Conservation (phyloP, 2,329 filamentous ascomycete genomes). For the Ceratocystis albifundus region DNA sequence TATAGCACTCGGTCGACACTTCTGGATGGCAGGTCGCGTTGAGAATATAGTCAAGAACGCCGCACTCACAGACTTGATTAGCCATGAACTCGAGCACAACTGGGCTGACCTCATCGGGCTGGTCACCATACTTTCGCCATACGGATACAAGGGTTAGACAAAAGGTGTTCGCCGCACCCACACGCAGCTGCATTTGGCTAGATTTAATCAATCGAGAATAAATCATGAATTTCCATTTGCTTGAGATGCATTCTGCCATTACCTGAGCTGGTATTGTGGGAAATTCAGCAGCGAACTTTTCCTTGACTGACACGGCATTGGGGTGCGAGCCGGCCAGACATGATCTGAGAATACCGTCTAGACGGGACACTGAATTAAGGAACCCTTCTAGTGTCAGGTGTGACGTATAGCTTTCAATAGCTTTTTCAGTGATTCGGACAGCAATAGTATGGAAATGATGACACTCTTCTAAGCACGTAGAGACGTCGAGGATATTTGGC, state of each 20-base stretch:
- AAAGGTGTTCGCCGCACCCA: constrained; percentile 65
- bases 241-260: constrained; percentile 41
- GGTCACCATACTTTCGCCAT: constrained; percentile 48
- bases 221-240: constrained; percentile 58
- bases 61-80: constrained; percentile 54
- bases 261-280: constrained; percentile 33
- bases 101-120: constrained; percentile 31
- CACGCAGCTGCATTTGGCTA: constrained; percentile 81
- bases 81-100: constrained; percentile 56
- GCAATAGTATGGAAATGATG: constrained; percentile 8
- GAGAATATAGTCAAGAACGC: constrained; percentile 74
- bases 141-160: constrained; percentile 56
- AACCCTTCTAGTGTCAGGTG: constrained; percentile 6
- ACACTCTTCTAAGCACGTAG: constrained; percentile 1
- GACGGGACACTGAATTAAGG: not conserved
- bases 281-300: constrained; percentile 1
- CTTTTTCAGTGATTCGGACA: not conserved
- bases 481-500: not conserved
- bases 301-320: not conserved
- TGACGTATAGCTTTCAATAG: constrained; percentile 1
- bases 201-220: constrained; percentile 64
- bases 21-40: constrained; percentile 87
- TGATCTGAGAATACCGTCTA: constrained; percentile 11
- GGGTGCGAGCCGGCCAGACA: constrained; percentile 8
- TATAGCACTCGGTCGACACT: constrained; percentile 66